These are phyloP conservation scores for Fusarium xyrophilum DNA, from an alignment of 2,329 filamentous ascomycete genomes.

Conservation along the genomic window DNA sequence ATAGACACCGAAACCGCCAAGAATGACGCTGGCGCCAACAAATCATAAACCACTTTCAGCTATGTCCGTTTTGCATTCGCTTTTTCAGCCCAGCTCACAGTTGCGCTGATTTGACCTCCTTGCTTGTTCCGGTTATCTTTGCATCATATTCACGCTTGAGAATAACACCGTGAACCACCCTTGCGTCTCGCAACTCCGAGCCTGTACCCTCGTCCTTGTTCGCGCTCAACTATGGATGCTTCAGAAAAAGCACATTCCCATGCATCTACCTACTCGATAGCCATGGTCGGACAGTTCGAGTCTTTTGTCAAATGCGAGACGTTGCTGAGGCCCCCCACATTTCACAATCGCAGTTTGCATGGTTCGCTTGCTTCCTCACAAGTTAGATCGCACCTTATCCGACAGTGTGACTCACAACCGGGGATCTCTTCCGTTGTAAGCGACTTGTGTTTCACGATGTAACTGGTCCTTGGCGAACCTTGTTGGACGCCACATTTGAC, in stretches of 20 bases:
- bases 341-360: conserved; percentile 22
- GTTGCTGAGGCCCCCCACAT: conserved; percentile 19
- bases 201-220: conserved; percentile 19
- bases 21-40: conserved; percentile 31
- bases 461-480: conserved; percentile 18
- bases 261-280: background rate
- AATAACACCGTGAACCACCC: conserved; percentile 37
- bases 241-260: background rate
- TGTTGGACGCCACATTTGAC: background rate
- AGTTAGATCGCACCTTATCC: conserved; percentile 13
- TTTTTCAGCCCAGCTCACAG: conserved; percentile 9
- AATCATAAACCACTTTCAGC: conserved; percentile 31
- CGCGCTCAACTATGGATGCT: conserved; percentile 7
- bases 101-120: conserved; percentile 5
- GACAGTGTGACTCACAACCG: conserved; percentile 34
- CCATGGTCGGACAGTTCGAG: background rate
- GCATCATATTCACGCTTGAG: conserved; percentile 38
- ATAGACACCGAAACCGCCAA: conserved; percentile 17
- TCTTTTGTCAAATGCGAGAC: conserved; percentile 15
- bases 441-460: conserved; percentile 35
- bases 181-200: conserved; percentile 25
- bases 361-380: conserved; percentile 18
- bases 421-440: conserved; percentile 29
- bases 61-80: conserved; percentile 23
- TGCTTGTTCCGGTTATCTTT: conserved; percentile 13